A percentile compares a stretch with the other conserved stretches of the same genome.
These are phyloP conservation scores for Vitis labrusca DNA, from an alignment of 164 flowering plant species.

Conservation along the genomic window DNA sequence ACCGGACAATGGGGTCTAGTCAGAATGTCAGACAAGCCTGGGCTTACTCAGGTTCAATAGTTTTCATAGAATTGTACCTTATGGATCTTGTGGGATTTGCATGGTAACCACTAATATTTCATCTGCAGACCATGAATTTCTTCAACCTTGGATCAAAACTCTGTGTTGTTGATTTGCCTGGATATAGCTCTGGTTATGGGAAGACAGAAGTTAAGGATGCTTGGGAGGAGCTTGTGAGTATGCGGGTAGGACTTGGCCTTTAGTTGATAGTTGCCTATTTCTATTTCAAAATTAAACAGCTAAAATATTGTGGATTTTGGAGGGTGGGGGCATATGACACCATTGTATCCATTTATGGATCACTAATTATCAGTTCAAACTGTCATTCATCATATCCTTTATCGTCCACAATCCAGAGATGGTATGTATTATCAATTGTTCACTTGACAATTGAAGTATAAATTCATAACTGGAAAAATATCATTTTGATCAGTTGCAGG, in stretches of 20 bases:
- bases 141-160: constrained; percentile 88
- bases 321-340: no score
- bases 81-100: background rate
- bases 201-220: constrained; percentile 96
- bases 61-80: constrained; percentile 1
- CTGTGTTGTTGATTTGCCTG: constrained; percentile 90
- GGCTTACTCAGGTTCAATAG: constrained; percentile 79
- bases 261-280: background rate
- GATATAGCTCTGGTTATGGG: constrained; percentile 99
- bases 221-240: constrained; percentile 98
- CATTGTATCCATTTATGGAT: no score
- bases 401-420: no score
- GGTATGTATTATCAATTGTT: no score
- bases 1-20: constrained; percentile 99
- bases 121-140: constrained; percentile 87
- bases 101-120: constrained; percentile 10
- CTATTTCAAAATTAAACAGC: no score
- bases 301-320: no score
- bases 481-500: no score
- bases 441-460: no score
- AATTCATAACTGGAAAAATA: no score
- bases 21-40: constrained; percentile 97
- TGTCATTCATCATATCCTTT: no score
- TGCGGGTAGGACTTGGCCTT: constrained; percentile 8
- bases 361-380: no score